Base-by-base conservation (phyloP, 768 basidiomycete species). In the Daedaleopsis sinensis region DNA sequence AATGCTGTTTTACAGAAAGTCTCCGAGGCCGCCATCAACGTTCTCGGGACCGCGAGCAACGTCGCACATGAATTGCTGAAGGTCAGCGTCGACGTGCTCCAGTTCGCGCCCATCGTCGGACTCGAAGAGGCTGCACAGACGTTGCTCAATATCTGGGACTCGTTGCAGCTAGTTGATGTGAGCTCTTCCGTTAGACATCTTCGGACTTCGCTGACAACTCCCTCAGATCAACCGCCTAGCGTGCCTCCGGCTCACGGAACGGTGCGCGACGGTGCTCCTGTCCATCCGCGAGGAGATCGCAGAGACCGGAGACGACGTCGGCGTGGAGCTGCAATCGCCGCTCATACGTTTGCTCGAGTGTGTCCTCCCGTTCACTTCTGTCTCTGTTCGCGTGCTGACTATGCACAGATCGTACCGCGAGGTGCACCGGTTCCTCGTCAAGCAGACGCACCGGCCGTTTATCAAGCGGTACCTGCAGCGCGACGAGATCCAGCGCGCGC, bases 391-490 rank as follows among this genome's bases (percentile, higher is more conserved):
- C 16, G 10, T n/a, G 21, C 16, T 1, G 8, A 36, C 32, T 42
- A n/a, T n/a, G n/a, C n/a, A n/a, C 49, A 82, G 82, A 16, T 67
- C 83, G 0, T 86, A 82, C 65, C 58, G 64, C 2, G 52, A 72
- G 5, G 80, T 90, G 4, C 75, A 77, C 43, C 64, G 68, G 2
- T 82, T 92, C 64, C 77, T 91, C 27, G 68, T 78, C 56, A 86
- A 84, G 64, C 86, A 91, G 64, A 76, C 79, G 16, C 77, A 83
- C 44, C 77, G 90, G 39, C 39, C 18, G 11, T 42, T 42, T 10
- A 42, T 13, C 63, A 90, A 91, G 72, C 80, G 90, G 5, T 93
- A 90, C 68, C 79, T 94, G 42, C 86, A 86, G 69, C 83, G 89
- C 46, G 87, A 90, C 42, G 90, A 93, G 63, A 87, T 87, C 32